A percentile compares a stretch with the other conserved stretches of the same genome.
phyloP scores from a whole-genome alignment of 352 stramenopile species.

The Pythium oligandrum region DNA sequence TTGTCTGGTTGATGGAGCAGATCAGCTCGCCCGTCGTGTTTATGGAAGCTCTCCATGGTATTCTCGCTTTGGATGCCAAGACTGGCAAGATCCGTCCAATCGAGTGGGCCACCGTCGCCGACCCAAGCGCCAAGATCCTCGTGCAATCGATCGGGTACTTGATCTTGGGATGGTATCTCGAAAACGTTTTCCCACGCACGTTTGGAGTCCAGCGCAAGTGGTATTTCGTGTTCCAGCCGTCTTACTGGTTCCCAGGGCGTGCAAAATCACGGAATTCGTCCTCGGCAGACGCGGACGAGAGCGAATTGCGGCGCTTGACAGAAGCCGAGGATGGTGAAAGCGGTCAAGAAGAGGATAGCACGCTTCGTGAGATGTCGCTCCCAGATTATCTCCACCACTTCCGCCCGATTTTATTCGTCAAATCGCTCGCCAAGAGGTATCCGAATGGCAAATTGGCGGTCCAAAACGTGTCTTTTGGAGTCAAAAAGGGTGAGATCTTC shows the following conservation, averaged over 20 bases:
- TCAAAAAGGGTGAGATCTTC: slow-evolving; percentile 91
- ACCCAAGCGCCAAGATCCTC: slow-evolving; percentile 59
- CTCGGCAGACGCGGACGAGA: background rate
- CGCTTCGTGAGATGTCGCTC: slow-evolving; percentile 58
- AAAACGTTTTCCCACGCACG: slow-evolving; percentile 89
- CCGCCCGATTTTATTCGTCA: slow-evolving; percentile 52
- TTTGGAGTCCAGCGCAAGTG: slow-evolving; percentile 90
- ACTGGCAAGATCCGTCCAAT: slow-evolving; percentile 32
- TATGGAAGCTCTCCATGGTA: slow-evolving; percentile 47
- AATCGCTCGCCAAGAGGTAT: slow-evolving; percentile 61
- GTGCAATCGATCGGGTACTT: slow-evolving; percentile 84
- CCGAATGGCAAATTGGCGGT: slow-evolving; percentile 76
- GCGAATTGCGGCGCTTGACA: slow-evolving; percentile 7
- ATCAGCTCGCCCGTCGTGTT: slow-evolving; percentile 72
- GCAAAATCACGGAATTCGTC: background rate
- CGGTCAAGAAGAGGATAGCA: slow-evolving; percentile 32
- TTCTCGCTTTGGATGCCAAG: slow-evolving; percentile 46
- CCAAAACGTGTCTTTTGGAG: slow-evolving; percentile 78
- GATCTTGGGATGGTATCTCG: slow-evolving; percentile 91
- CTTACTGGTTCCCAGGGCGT: slow-evolving; percentile 69
- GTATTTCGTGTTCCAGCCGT: slow-evolving; percentile 89
- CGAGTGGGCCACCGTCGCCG: slow-evolving; percentile 37
- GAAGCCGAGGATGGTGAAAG: background rate
- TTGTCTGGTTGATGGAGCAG: slow-evolving; percentile 36
- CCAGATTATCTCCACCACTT: slow-evolving; percentile 50